Evolutionary conservation across 2,329 filamentous ascomycete genomes (phyloP), one percentile per base, ranked within the genome.

Genomic region (Malbranchea cinnamomea): DNA sequence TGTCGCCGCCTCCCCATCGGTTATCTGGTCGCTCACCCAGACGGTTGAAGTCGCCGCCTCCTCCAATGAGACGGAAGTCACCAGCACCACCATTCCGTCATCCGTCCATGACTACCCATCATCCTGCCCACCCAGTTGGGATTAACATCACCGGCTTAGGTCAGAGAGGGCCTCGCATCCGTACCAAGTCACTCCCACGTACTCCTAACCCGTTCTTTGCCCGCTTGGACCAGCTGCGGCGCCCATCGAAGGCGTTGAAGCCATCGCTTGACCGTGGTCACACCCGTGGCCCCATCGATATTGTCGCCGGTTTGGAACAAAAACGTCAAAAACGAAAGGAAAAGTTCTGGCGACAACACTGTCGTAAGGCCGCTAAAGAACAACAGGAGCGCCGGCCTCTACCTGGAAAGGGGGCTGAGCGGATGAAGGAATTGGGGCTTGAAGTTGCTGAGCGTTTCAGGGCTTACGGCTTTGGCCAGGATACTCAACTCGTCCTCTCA

Each of bases 301-400:
- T 94, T 37, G 81, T 94, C 56, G 92, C 93, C 54, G 89, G 89
- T 6, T 69, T 98, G 1, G 89, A 98, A 60, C 78, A 81, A 56
- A 95, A 93, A 62, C 78, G 85, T 15, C 81, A 89, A 59, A 76
- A 89, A 40, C 79, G 89, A 43, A 84, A 79, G 59, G 85, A 95
- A 56, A 93, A 94, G 56, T 79, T 84, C 47, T 78, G 81, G 50
- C 78, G 85, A 46, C 89, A 92, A 53, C 78, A 87, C 49, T 91
- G 81, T 60, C 77, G 83, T 50, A 81, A 83, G 45, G 77, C 76
- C 34, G 74, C 75, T 40, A 84, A 71, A 44, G 67, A 65, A 43
- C 68, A 83, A 41, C 48, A 52, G 47, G 71, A 76, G 43, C 69
- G 71, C 38, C 53, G 54, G 37, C 73, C 80, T 31, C 68, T 75